Base-by-base conservation (phyloP, 2,329 filamentous ascomycete genomes). In the Botryotinia narcissicola region DNA sequence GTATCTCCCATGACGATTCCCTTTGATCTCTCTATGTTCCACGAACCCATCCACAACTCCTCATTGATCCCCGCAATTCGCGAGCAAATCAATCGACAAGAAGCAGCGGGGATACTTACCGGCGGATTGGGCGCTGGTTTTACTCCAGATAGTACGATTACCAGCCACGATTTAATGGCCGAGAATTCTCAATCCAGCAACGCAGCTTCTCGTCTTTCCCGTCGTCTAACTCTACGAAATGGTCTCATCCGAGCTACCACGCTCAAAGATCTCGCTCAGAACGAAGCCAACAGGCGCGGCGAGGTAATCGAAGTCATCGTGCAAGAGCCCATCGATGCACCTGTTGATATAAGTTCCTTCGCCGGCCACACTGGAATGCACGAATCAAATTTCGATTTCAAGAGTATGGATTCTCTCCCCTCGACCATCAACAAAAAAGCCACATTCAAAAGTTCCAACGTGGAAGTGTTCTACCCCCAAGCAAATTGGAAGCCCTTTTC, bases 401-500 rank as follows among this genome's bases (percentile, higher is more conserved):
- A 78, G 20, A 61, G 61, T 22, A 62, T 76, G 12, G 75, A 77
- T 42, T 70, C 67, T 64, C 64, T 63, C 9, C 84, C 57, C 12
- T 29, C 20, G 1, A n/a, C 44, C 18, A 46, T 61, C 71, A 35
- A 51, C 9, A 75, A 77, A 42, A 78, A 77, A 60, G 63, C 48
- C 16, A 78, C 77, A 8, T 71, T 79, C 14, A 71, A 73, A n/a
- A 80, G 82, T 5, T 76, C 77, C n/a, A 81, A 80, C 70, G 84
- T 84, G 0, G 83, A 88, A 72, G 81, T 89, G 0, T 90, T 89
- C 76, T 90, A 89, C 75, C 89, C 89, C 0, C 87, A 88, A 73
- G 87, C 89, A 3, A 87, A 92, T 80, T 92, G 90, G 90, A 90
- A 89, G 78, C 90, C 90, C 0, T 87, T 90, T 74, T 86, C 87